Conservation (phyloP, 208 protist genomes). For the Leishmania amazonensis region DNA sequence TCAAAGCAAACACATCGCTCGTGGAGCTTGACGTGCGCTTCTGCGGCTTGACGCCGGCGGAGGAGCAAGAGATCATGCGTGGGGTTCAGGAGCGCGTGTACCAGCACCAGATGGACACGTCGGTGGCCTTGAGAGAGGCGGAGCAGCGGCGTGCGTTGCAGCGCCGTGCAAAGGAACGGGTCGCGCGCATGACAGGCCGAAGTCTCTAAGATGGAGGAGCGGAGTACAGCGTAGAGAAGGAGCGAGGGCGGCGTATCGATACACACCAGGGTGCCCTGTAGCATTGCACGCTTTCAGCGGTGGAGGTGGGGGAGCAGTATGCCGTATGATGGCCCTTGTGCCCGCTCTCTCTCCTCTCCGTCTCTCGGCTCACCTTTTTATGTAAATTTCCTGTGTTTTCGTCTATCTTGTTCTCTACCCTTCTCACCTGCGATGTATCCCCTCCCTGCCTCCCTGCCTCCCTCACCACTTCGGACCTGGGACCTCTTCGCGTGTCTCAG, state of each 20-base stretch:
- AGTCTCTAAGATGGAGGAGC: background rate
- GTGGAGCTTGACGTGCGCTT: slow-evolving; percentile 64
- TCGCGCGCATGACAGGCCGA: slow-evolving; percentile 27
- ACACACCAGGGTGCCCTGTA: background rate
- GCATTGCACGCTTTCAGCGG: background rate
- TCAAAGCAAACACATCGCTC: slow-evolving; percentile 58
- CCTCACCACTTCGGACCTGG: background rate
- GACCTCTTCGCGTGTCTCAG: background rate
- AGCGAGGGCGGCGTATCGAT: background rate
- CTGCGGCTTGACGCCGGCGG: slow-evolving; percentile 47
- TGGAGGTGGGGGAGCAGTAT: background rate
- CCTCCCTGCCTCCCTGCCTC: background rate
- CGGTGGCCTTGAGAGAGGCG: slow-evolving; percentile 30
- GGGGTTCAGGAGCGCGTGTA: slow-evolving; percentile 40
- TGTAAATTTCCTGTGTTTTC: background rate
- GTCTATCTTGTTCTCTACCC: background rate
- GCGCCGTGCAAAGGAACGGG: slow-evolving; percentile 26
- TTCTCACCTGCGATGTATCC: background rate
- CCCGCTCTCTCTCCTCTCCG: background rate
- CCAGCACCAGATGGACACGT: slow-evolving; percentile 22
- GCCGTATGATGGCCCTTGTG: background rate
- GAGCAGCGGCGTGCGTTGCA: slow-evolving; percentile 25
- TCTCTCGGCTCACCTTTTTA: background rate
- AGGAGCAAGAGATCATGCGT: slow-evolving; percentile 48
- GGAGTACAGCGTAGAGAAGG: background rate